phyloP scores from a whole-genome alignment of 1,139 yeast genomes.

The Pichia sp. region DNA sequence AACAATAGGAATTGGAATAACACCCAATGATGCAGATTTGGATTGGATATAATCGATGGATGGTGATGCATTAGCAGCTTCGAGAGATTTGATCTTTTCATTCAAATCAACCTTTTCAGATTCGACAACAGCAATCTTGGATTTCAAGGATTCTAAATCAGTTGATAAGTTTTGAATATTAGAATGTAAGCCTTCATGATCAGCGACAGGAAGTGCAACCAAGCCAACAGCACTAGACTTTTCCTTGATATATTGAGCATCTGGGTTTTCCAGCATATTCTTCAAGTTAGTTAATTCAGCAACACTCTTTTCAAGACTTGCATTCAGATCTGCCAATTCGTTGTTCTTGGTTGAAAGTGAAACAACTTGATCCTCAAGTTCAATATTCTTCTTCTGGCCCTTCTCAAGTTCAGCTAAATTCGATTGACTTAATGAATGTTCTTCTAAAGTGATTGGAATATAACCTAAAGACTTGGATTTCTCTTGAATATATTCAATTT shows the following conservation, averaged over 20 bases:
- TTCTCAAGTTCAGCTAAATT: conserved; percentile 16
- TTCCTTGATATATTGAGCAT: conserved; percentile 15
- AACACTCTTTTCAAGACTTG: conserved; percentile 1
- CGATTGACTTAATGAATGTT: conserved; percentile 15
- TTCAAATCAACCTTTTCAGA: conserved; percentile 10
- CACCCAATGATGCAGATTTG: conserved; percentile 28
- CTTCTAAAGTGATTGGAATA: conserved; percentile 27
- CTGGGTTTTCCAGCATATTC: conserved; percentile 24
- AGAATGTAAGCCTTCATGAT: conserved; percentile 20
- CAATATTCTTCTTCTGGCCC: conserved; percentile 1
- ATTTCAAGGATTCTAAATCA: conserved; percentile 4
- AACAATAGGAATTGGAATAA: conserved; percentile 29
- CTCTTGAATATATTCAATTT: conserved; percentile 31
- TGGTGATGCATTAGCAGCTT: conserved; percentile 24
- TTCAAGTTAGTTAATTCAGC: conserved; percentile 3
- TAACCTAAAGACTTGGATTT: conserved; percentile 29
- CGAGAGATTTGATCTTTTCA: conserved; percentile 8
- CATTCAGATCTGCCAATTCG: conserved; percentile 5
- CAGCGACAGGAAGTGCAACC: conserved; percentile 29
- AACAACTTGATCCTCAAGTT: conserved; percentile 4
- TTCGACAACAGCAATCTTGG: conserved; percentile 3
- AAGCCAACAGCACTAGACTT: conserved; percentile 14
- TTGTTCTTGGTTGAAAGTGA: conserved; percentile 8
- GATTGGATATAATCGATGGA: conserved; percentile 31
- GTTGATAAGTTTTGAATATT: background rate